Evolutionary conservation across 2,329 filamentous ascomycete species (phyloP).

Genomic region (Talaromyces amestolkiae): DNA sequence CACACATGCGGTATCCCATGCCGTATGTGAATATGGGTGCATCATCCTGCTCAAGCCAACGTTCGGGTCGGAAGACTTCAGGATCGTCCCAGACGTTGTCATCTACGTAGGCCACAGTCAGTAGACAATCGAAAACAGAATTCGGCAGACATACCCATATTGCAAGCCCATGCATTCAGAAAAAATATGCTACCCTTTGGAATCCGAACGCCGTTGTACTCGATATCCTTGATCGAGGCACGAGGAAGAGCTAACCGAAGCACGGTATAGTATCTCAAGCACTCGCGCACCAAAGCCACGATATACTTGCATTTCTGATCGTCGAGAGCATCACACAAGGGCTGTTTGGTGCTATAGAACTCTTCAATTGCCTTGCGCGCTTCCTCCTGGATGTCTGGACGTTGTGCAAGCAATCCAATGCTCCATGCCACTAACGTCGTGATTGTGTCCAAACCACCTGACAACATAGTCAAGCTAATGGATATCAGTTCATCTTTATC

Average conservation of each 20-base stretch:
- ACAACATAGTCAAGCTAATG: constrained; percentile 67
- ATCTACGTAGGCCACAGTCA: constrained; percentile 35
- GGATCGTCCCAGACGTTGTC: constrained; percentile 58
- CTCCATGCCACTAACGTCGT: constrained; percentile 66
- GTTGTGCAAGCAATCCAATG: constrained; percentile 58
- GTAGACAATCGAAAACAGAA: neutral
- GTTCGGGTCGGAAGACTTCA: constrained; percentile 58
- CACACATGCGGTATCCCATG: constrained; percentile 66
- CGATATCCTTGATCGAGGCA: constrained; percentile 59
- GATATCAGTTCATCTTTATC: constrained; percentile 63
- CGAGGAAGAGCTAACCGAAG: constrained; percentile 62
- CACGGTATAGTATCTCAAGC: constrained; percentile 60
- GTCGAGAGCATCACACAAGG: constrained; percentile 60
- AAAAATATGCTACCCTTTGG: constrained; percentile 64
- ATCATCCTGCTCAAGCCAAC: constrained; percentile 63
- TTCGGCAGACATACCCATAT: constrained; percentile 55
- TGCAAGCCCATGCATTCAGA: constrained; percentile 67
- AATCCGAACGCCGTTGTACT: constrained; percentile 57
- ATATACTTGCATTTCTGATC: constrained; percentile 65
- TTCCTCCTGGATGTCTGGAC: constrained; percentile 62
- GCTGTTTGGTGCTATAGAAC: constrained; percentile 52
- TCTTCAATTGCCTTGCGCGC: constrained; percentile 57
- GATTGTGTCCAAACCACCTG: constrained; percentile 65
- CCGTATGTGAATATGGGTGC: constrained; percentile 65
- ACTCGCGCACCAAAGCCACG: constrained; percentile 62